Conservation (phyloP, 306 rosid genomes). For the Alnus glutinosa region DNA sequence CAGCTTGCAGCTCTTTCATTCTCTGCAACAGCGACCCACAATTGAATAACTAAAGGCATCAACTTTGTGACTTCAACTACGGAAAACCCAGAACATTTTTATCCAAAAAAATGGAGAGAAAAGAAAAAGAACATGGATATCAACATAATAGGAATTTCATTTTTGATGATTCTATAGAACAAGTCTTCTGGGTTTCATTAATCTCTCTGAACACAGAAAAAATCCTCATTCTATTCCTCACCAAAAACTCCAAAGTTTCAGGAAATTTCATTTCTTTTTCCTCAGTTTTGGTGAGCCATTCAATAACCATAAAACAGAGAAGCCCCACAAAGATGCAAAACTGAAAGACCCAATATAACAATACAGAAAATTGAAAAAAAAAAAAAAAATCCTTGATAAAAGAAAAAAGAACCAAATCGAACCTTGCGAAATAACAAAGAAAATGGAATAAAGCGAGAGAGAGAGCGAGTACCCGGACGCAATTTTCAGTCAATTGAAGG, state of each 20-base stretch:
- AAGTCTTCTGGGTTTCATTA: neutral
- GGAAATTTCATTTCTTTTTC: neutral
- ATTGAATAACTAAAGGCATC: neutral
- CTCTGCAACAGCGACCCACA: conserved; percentile 46
- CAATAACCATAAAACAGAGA: no score
- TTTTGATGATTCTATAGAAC: neutral
- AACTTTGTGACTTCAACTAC: neutral
- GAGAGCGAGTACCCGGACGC: conserved; percentile 57
- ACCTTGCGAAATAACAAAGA: neutral
- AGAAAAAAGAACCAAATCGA: neutral
- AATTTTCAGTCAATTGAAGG: conserved; percentile 62
- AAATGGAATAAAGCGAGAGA: neutral
- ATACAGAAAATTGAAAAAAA: neutral
- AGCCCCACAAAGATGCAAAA: conserved; percentile 1
- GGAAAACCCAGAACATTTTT: neutral
- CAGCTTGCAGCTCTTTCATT: conserved; percentile 69
- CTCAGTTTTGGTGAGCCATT: neutral
- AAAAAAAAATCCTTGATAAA: neutral
- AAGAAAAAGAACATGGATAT: neutral
- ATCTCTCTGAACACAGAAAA: neutral
- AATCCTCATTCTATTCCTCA: neutral
- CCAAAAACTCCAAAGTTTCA: neutral
- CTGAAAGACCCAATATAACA: neutral
- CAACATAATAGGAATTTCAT: neutral
- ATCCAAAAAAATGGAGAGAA: no score